Percentiles rank a stretch among this genome's conserved stretches.
phyloP scores from a whole-genome alignment of 495 filamentous ascomycete species.

The Aspergillus cavernicola region DNA sequence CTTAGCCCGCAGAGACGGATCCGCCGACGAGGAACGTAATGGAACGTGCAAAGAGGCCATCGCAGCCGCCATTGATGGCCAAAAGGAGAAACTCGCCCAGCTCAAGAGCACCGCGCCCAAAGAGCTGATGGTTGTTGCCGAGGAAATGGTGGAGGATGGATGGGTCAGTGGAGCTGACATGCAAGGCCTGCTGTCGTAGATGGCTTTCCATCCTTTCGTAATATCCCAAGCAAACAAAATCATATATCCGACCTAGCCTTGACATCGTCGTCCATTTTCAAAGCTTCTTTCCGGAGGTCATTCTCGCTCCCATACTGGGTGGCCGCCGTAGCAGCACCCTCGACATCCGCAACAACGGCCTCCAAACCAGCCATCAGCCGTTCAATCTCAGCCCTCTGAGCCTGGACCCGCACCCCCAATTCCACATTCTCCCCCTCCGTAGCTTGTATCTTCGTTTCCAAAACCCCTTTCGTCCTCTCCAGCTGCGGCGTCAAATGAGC shows the following conservation, averaged over 20 bases:
- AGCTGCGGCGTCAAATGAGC: constrained; percentile 72
- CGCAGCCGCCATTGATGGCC: constrained; percentile 40
- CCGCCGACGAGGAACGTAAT: constrained; percentile 43
- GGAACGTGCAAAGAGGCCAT: constrained; percentile 44
- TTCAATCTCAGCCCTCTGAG: constrained; percentile 73
- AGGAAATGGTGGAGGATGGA: constrained; percentile 52
- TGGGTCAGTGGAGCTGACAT: constrained; percentile 36
- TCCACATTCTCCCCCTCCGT: constrained; percentile 61
- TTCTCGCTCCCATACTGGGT: constrained; percentile 37
- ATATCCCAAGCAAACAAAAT: not conserved
- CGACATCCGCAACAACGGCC: constrained; percentile 63
- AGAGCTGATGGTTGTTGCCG: constrained; percentile 33
- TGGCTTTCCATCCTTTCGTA: constrained; percentile 4
- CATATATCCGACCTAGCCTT: constrained; percentile 25
- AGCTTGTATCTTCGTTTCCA: constrained; percentile 58
- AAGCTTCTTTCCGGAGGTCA: constrained; percentile 39
- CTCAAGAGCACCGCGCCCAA: constrained; percentile 29
- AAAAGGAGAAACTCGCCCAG: constrained; percentile 37
- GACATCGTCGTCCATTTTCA: constrained; percentile 44
- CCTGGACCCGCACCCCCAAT: constrained; percentile 57
- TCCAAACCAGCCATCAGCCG: constrained; percentile 61
- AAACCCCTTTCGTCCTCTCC: constrained; percentile 51
- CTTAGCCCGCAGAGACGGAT: constrained; percentile 40
- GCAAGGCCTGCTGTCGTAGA: constrained; percentile 34
- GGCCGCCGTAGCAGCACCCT: constrained; percentile 54